Evolutionary conservation across 805 yeast species (phyloP), one percentile per base, ranked within the genome.

Genomic region (Metschnikowia henanensis): DNA sequence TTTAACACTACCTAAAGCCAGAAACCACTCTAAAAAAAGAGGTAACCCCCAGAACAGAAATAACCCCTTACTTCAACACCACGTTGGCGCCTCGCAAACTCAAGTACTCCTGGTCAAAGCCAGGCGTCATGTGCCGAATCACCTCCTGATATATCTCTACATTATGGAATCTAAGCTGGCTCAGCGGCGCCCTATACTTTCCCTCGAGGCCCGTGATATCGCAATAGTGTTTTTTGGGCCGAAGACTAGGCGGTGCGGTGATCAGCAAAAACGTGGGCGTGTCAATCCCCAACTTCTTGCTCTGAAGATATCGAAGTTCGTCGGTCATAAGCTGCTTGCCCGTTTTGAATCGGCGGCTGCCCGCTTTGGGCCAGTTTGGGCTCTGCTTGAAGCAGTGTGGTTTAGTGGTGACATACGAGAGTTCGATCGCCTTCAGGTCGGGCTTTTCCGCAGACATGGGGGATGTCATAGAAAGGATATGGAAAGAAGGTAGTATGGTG

Each of bases 121-220:
- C 96, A 3, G 95, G 87, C 1, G 90, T 84, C 81, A 92, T 80
- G 50, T 80, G 80, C 60, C 81, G 80, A 28, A 88, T 84, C 28
- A 84, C 72, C 37, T 83, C 87, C 52, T 68, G 74, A 62, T 80
- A 91, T 23, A 92, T 83, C 63, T 92, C 97, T 39, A 81, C 81
- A 60, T 92, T 84, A 63, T 87, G 81, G 62, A 81, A 92, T 43
- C 96, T 72, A 40, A 92, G 68, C 32, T 85, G 84, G 56, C 80
- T 85, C 20, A 83, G 74, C 0, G 94, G 94, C 20, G 84, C 75
- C 58, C 78, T 83, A 70, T 92, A 92, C 23, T 67, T 76, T 0
- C 90, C 92, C 37, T 80, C 83, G 17, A 92, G 69, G 0, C 99
- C 99, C 0, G 98, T 92, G 37, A 92, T 81, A 60, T 94, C 99